These are phyloP conservation scores for Mortierella sp. DNA, from an alignment of 371 early-diverging fungal species.

Conservation along the genomic window DNA sequence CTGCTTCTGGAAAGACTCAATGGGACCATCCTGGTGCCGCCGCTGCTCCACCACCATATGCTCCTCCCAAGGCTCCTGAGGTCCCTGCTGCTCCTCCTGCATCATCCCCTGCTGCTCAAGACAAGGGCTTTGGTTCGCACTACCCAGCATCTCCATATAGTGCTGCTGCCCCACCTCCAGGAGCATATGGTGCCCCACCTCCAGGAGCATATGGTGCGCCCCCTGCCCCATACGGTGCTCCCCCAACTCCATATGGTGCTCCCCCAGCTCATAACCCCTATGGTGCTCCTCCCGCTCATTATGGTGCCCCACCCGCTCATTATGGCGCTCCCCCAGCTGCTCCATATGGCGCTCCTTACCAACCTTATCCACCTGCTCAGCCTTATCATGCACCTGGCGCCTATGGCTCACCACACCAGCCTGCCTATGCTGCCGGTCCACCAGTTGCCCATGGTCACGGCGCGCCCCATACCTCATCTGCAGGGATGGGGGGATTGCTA, in stretches of 20 bases:
- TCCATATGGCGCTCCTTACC: slow-evolving; percentile 29
- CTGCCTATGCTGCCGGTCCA: slow-evolving; percentile 1
- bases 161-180: slow-evolving; percentile 1
- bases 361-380: slow-evolving; percentile 14
- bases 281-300: slow-evolving; percentile 17
- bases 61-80: slow-evolving; percentile 16
- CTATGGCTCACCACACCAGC: slow-evolving; percentile 20
- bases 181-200: neutral
- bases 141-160: slow-evolving; percentile 16
- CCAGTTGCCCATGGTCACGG: slow-evolving; percentile 7
- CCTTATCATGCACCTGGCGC: too few species aligned
- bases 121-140: slow-evolving; percentile 26
- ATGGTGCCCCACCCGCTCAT: slow-evolving; percentile 16
- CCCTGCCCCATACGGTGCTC: slow-evolving; percentile 18
- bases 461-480: neutral
- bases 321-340: slow-evolving; percentile 15
- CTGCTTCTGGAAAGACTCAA: slow-evolving; percentile 44
- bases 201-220: slow-evolving; percentile 8
- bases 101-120: slow-evolving; percentile 7
- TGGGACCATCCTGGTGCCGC: slow-evolving; percentile 39
- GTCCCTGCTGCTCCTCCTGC: slow-evolving; percentile 7
- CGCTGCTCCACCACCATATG: slow-evolving; percentile 23
- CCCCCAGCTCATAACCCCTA: slow-evolving; percentile 15
- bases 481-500: slow-evolving; percentile 29
- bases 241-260: slow-evolving; percentile 12